These are phyloP conservation scores for Trametes maxima DNA, from an alignment of 768 basidiomycete genomes.

Conservation along the genomic window DNA sequence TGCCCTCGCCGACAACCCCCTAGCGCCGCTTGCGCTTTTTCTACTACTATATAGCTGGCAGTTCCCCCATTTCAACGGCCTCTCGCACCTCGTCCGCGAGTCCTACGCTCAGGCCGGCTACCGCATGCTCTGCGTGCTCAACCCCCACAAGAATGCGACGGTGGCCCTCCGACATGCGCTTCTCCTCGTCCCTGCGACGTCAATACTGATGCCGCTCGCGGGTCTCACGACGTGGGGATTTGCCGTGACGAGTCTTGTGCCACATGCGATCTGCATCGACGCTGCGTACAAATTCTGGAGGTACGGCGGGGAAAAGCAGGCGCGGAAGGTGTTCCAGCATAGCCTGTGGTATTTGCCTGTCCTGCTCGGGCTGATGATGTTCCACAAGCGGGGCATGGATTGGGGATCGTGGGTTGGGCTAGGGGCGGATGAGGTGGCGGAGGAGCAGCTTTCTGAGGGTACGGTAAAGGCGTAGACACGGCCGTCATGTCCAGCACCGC, in stretches of 20 bases:
- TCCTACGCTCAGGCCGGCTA: conserved; percentile 95
- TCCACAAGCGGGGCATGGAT: conserved; percentile 85
- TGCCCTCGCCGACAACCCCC: conserved; percentile 72
- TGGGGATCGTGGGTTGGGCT: conserved; percentile 67
- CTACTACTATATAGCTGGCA: conserved; percentile 94
- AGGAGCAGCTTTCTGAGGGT: background rate
- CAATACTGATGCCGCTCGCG: conserved; percentile 79
- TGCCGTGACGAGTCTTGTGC: conserved; percentile 71
- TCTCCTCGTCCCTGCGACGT: conserved; percentile 76
- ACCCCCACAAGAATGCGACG: conserved; percentile 77
- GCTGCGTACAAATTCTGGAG: conserved; percentile 80
- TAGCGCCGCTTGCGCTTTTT: conserved; percentile 80
- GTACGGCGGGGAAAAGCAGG: conserved; percentile 71
- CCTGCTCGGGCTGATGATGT: conserved; percentile 90
- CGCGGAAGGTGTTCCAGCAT: conserved; percentile 75
- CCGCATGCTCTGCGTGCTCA: conserved; percentile 84
- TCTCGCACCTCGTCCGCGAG: conserved; percentile 84
- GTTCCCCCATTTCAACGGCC: conserved; percentile 95
- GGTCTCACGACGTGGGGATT: conserved; percentile 94
- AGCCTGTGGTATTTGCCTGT: conserved; percentile 91
- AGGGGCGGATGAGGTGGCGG: conserved; percentile 12
- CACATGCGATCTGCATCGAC: conserved; percentile 69
- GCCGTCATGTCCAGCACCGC: background rate
- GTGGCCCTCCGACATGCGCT: conserved; percentile 85
- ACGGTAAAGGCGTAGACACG: background rate